A percentile compares a stretch with the other conserved stretches of the same genome.
Evolutionary conservation across 768 basidiomycete species (phyloP).

Genomic region (Boletales sp.): DNA sequence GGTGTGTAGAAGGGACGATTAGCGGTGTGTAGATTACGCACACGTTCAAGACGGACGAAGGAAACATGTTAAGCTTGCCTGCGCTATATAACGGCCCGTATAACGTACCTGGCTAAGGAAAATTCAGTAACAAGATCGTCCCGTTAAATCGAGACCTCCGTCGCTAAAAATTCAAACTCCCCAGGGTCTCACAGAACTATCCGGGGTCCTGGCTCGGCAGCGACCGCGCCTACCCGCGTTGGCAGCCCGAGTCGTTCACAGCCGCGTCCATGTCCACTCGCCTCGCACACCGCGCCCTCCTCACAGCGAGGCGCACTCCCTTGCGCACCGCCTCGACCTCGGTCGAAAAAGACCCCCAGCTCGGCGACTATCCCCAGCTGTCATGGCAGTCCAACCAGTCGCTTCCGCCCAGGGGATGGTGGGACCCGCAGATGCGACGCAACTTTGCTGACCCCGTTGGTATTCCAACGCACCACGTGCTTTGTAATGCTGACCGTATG

Average conservation of each 20-base stretch:
- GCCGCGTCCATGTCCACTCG: too few relatives aligned
- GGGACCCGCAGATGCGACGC: conserved; percentile 70
- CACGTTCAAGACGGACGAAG: conserved; percentile 11
- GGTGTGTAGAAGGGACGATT: conserved; percentile 4
- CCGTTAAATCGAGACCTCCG: too few relatives aligned
- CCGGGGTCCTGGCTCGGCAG: conserved; percentile 16
- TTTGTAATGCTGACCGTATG: conserved; percentile 9
- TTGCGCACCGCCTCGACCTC: conserved; percentile 13
- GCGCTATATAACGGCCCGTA: conserved; percentile 16
- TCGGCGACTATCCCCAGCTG: conserved; percentile 70
- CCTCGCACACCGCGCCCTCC: too few relatives aligned
- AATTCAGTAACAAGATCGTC: too few relatives aligned
- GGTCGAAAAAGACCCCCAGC: conserved; percentile 55
- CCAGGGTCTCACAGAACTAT: conserved; percentile 2
- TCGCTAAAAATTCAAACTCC: too few relatives aligned
- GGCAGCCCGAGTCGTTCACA: too few relatives aligned
- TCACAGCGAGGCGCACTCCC: conserved; percentile 16
- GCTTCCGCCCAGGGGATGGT: conserved; percentile 66
- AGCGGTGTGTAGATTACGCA: conserved; percentile 22
- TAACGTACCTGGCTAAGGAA: background rate
- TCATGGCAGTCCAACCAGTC: conserved; percentile 65
- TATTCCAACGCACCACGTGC: conserved; percentile 12
- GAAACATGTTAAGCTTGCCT: conserved; percentile 1
- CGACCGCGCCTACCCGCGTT: too few relatives aligned
- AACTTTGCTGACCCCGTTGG: conserved; percentile 79